phyloP scores from a whole-genome alignment of 2,329 filamentous ascomycete genomes.

The Exophiala calicioides region DNA sequence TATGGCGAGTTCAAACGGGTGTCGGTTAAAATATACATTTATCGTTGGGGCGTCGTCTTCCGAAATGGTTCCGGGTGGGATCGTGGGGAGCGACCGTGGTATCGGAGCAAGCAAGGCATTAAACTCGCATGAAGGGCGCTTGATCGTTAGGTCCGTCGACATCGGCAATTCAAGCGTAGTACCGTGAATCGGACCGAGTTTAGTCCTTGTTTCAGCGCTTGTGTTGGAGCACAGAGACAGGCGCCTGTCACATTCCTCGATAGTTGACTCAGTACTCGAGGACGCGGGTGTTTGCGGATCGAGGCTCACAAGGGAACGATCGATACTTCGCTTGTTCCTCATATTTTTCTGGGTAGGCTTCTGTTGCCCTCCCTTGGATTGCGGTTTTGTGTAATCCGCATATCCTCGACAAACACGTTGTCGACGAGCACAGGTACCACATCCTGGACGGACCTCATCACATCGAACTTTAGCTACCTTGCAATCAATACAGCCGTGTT shows the following conservation, averaged over 20 bases:
- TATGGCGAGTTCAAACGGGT: constrained; percentile 35
- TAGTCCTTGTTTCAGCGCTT: neutral
- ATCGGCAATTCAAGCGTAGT: neutral
- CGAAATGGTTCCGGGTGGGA: constrained; percentile 33
- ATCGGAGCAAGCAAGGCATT: neutral
- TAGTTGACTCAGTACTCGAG: neutral
- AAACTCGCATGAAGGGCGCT: neutral
- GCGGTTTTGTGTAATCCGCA: neutral
- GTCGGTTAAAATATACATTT: constrained; percentile 36
- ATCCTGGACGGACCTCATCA: constrained; percentile 26
- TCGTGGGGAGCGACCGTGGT: constrained; percentile 8
- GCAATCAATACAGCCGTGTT: constrained; percentile 22
- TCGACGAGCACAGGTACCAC: constrained; percentile 36
- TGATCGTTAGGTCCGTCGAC: neutral
- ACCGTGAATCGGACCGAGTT: neutral
- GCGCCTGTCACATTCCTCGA: neutral
- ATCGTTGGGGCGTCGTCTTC: constrained; percentile 33
- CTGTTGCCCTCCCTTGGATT: neutral
- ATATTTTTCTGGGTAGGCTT: neutral
- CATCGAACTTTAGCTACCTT: constrained; percentile 23
- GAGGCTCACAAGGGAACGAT: neutral
- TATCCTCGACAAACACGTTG: neutral
- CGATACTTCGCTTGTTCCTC: neutral
- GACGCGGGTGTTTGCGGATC: neutral
- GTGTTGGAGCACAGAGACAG: neutral